Evolutionary conservation across 345 rosid species (phyloP), one percentile per base, ranked within the genome.

Genomic region (Eucalyptus grandis): DNA sequence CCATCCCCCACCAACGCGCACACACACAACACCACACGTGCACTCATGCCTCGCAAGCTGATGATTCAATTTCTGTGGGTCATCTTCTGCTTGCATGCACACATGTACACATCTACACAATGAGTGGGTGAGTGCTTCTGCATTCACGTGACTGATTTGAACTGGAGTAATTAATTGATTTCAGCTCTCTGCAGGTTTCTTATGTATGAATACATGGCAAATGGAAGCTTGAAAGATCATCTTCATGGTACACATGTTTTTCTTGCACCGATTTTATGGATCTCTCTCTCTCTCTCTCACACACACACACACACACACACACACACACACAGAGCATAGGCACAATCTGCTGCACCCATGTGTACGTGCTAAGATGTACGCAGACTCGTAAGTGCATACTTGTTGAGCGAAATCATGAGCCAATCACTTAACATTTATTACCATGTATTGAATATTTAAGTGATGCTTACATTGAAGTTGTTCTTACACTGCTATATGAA

Each of bases 191-290:
- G 56, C 96, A 98, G 99, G 93, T 97, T 95, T 93, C 95, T 98
- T 86, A 93, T 98, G 95, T 98, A 95, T 43, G 99, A 98, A 91
- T 95, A 95, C 87, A 98, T 97, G 99, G 96, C 88, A 89, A 98
- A 96, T 92, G 99, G 99, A 89, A 97, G 97, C 94, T 90, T 98
- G 88, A 96, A 94, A 90, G 99, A 97, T 91, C 97, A 96, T 93
- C 94, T 98, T 91, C 98, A 96, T 67, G 91, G 99, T 98, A 96
- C 83, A 95, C 89, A 90, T 91, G 87, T 89, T n/a, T 47, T 43
- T 83, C 90, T 77, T 40, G 27, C 83, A 40, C 47, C 22, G 30
- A 77, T 77, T 40, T 21, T 40, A 77, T 77, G 47, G 27, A 77
- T 77, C 83, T 77, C 47, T 77, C 83, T 77, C 83, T 72, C 81